A percentile compares a stretch with the other conserved stretches of the same genome.
phyloP scores from a whole-genome alignment of 768 basidiomycete genomes.

The Podaxis sp. region DNA sequence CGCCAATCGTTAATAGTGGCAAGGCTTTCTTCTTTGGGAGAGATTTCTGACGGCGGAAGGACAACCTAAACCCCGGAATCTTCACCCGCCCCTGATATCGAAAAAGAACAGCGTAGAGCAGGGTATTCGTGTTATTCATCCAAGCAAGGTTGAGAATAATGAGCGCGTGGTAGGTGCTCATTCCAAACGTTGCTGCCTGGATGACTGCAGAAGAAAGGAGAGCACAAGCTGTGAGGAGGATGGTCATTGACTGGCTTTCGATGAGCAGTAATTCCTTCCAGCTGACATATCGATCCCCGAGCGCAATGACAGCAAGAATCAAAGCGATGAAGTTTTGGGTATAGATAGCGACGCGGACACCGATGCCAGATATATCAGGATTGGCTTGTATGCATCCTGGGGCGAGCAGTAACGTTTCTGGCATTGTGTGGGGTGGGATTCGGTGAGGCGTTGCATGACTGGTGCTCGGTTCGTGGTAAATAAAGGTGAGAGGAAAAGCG shows the following conservation, averaged over 20 bases:
- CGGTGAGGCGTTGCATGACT: neutral
- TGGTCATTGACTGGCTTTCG: neutral
- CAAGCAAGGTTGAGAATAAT: conserved; percentile 28
- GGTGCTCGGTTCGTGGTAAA: neutral
- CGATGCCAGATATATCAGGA: conserved; percentile 21
- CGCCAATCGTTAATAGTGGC: neutral
- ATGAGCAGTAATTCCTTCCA: neutral
- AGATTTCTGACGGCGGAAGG: too few relatives aligned
- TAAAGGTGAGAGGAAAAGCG: neutral
- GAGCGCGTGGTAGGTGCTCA: conserved; percentile 22
- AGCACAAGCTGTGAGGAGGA: conserved; percentile 26
- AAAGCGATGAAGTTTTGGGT: conserved; percentile 25
- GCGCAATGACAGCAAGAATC: conserved; percentile 21
- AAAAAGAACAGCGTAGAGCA: conserved; percentile 17
- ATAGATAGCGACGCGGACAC: conserved; percentile 27
- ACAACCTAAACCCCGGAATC: neutral
- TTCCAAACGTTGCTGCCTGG: conserved; percentile 16
- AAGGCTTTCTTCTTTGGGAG: neutral
- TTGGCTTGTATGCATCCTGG: conserved; percentile 3
- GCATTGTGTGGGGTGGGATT: neutral
- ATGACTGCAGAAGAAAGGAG: conserved; percentile 25
- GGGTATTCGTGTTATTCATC: conserved; percentile 26
- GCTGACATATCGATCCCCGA: neutral
- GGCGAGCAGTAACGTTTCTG: neutral
- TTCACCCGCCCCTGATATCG: neutral